Conservation (phyloP, 305 asterid genomes). For the Fraxinus velutina region DNA sequence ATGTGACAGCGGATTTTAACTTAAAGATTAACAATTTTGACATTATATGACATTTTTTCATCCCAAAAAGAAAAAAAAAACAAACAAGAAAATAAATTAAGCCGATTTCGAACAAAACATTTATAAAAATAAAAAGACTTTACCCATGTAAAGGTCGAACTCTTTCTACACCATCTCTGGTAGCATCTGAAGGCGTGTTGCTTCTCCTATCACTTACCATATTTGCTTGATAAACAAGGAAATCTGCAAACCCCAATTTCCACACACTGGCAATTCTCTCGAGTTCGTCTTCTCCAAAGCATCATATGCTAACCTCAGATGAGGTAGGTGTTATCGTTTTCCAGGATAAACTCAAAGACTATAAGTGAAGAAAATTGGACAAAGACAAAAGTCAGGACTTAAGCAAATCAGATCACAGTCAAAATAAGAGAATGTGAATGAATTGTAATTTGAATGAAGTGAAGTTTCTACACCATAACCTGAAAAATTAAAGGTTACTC, state of each 20-base stretch:
- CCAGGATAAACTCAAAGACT: constrained; percentile 40
- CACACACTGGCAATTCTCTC: constrained; percentile 41
- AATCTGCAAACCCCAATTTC: constrained; percentile 47
- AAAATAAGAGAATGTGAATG: not conserved
- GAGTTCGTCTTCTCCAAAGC: constrained; percentile 54
- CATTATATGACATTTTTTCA: not conserved
- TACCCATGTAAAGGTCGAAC: constrained; percentile 80
- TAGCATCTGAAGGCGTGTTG: constrained; percentile 45
- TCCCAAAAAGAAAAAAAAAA: not conserved
- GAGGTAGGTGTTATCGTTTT: constrained; percentile 37
- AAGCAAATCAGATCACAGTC: constrained; percentile 8
- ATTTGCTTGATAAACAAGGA: constrained; percentile 36
- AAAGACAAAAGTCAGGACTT: constrained; percentile 25
- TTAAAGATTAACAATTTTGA: not conserved
- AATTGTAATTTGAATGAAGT: not conserved
- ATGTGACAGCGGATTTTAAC: not conserved
- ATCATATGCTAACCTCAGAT: constrained; percentile 52
- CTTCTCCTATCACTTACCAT: constrained; percentile 72
- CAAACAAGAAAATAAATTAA: not conserved
- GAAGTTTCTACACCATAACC: not conserved
- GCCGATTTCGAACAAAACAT: not conserved
- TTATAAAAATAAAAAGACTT: not conserved
- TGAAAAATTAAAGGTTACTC: not conserved
- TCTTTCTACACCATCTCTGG: constrained; percentile 48
- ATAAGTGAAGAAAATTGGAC: constrained; percentile 23